These are phyloP conservation scores for Gyrodon lividus DNA, from an alignment of 768 basidiomycete species.

Conservation along the genomic window DNA sequence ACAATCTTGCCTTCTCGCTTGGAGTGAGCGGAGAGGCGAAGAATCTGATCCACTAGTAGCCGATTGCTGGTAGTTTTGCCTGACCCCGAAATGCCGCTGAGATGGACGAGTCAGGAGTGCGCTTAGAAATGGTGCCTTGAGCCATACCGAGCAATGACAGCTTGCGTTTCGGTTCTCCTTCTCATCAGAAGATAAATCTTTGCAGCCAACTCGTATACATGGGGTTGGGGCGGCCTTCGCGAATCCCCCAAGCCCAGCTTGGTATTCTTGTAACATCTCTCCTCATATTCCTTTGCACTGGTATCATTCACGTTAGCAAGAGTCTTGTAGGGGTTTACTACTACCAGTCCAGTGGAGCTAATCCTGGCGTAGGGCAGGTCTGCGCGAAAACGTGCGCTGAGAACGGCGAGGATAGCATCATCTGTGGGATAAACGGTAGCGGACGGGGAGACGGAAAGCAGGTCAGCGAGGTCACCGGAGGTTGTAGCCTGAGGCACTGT, in stretches of 20 bases:
- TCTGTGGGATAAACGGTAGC: slow-evolving; percentile 51
- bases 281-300: slow-evolving; percentile 57
- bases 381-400: slow-evolving; percentile 55
- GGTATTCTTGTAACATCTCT: slow-evolving; percentile 53
- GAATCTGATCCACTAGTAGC: slow-evolving; percentile 55
- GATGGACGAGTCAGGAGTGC: slow-evolving; percentile 10
- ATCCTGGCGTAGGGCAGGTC: slow-evolving; percentile 58
- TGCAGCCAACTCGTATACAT: slow-evolving; percentile 62
- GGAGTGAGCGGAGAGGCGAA: slow-evolving; percentile 58
- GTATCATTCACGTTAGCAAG: slow-evolving; percentile 58
- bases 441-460: slow-evolving; percentile 37
- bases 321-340: slow-evolving; percentile 59
- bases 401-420: slow-evolving; percentile 54
- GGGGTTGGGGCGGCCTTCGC: slow-evolving; percentile 48
- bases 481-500: slow-evolving; percentile 36
- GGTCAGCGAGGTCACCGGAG: slow-evolving; percentile 50
- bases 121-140: slow-evolving; percentile 6
- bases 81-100: slow-evolving; percentile 63
- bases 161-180: slow-evolving; percentile 52
- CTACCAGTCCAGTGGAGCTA: slow-evolving; percentile 47
- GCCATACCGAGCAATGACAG: slow-evolving; percentile 52
- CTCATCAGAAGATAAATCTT: slow-evolving; percentile 59
- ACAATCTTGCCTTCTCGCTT: slow-evolving; percentile 51
- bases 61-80: slow-evolving; percentile 55
- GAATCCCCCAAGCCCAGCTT: slow-evolving; percentile 38